These are phyloP conservation scores for Bipolaris victoriae DNA, from an alignment of 2,329 filamentous ascomycete species.

Conservation along the genomic window DNA sequence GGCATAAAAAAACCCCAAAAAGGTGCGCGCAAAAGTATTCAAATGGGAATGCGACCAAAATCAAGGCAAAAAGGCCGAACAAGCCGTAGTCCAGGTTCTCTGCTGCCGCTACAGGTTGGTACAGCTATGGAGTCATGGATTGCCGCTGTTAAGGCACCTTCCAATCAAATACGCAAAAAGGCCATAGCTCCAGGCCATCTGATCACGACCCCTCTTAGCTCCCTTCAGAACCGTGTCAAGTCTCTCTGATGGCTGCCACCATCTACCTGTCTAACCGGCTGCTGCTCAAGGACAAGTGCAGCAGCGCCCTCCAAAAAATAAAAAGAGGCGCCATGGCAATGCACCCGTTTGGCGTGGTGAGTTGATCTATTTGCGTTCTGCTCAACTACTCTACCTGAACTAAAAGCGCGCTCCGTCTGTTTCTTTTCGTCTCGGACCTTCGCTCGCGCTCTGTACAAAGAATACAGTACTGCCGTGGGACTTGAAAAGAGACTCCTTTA, in stretches of 20 bases:
- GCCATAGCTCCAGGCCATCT: conserved; percentile 17
- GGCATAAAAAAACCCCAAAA: neutral
- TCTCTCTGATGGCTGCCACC: conserved; percentile 1
- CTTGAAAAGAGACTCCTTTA: conserved; percentile 33
- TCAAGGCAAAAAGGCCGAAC: neutral
- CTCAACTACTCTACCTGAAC: conserved; percentile 29
- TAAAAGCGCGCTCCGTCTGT: conserved; percentile 18
- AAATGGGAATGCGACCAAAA: neutral
- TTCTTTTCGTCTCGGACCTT: conserved; percentile 7
- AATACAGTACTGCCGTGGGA: conserved; percentile 19
- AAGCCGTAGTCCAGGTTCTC: conserved; percentile 8
- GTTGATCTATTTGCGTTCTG: conserved; percentile 29
- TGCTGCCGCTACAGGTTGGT: conserved; percentile 16
- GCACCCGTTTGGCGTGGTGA: conserved; percentile 13
- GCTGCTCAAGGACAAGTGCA: neutral
- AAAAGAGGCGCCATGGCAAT: neutral
- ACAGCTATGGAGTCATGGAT: conserved; percentile 22
- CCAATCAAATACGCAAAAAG: conserved; percentile 19
- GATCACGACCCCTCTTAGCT: conserved; percentile 12
- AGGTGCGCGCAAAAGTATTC: conserved; percentile 10
- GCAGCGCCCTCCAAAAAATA: neutral
- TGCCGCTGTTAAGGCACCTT: conserved; percentile 21
- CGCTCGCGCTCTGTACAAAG: conserved; percentile 17
- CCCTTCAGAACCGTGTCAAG: conserved; percentile 5
- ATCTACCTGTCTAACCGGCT: neutral